Percentiles rank a stretch among this genome's conserved stretches.
Conservation (phyloP, 2,329 filamentous ascomycete genomes). For the Fusarium cyanostomum region DNA sequence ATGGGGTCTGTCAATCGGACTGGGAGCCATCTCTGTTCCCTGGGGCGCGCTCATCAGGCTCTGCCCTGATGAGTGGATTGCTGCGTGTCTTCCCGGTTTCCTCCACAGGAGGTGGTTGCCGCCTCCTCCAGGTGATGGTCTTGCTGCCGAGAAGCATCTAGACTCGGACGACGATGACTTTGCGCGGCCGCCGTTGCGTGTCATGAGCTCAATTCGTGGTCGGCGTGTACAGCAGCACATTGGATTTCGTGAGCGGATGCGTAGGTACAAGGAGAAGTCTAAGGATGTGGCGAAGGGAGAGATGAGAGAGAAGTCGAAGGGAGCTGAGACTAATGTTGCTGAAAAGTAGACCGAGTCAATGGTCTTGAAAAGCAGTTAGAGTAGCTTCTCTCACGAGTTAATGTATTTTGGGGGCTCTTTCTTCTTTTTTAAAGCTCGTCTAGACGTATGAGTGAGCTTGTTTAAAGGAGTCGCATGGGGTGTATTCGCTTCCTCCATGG, state of each 20-base stretch:
- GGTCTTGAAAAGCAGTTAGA: not conserved
- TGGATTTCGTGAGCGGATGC: constrained; percentile 44
- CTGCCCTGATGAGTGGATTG: constrained; percentile 71
- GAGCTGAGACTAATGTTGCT: constrained; percentile 10
- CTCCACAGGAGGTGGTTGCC: constrained; percentile 42
- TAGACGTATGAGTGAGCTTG: too few species aligned
- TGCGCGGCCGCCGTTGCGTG: constrained; percentile 37
- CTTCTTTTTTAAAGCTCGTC: too few species aligned
- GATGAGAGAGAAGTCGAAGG: constrained; percentile 4
- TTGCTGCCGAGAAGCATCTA: constrained; percentile 19
- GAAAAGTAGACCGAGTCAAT: constrained; percentile 11
- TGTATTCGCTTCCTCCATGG: too few species aligned
- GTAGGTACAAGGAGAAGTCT: constrained; percentile 42
- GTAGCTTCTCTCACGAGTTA: not conserved
- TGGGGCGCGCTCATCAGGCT: constrained; percentile 77
- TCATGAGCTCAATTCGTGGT: constrained; percentile 46
- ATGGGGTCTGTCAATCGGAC: constrained; percentile 84
- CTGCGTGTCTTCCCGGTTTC: constrained; percentile 42
- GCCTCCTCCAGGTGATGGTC: constrained; percentile 27
- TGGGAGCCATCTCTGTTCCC: constrained; percentile 79
- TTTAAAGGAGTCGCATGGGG: too few species aligned
- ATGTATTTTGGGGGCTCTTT: too few species aligned
- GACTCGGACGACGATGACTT: constrained; percentile 39
- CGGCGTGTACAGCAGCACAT: constrained; percentile 44
- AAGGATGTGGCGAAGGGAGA: constrained; percentile 29